A percentile compares a stretch with the other conserved stretches of the same genome.
Conservation (phyloP, 2,329 filamentous ascomycete genomes). For the Dactylellina cionopaga region DNA sequence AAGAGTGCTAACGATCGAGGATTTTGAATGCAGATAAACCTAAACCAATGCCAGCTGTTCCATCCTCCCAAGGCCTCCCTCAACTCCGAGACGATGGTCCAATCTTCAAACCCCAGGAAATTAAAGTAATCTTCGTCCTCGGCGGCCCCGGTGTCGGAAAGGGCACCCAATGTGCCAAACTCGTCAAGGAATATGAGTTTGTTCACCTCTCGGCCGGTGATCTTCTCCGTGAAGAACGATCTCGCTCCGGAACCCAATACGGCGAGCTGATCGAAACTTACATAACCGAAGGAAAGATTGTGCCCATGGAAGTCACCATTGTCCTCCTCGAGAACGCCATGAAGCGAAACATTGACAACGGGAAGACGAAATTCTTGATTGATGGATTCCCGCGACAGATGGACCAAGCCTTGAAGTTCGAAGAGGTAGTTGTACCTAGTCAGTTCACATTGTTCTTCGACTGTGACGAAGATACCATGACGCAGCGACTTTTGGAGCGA, state of each 20-base stretch:
- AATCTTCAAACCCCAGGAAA: slow-evolving; percentile 77
- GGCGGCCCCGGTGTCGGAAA: slow-evolving; percentile 96
- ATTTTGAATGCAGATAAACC: slow-evolving; percentile 29
- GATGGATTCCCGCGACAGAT: slow-evolving; percentile 92
- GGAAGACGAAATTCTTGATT: slow-evolving; percentile 77
- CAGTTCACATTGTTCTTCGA: slow-evolving; percentile 92
- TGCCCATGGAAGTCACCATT: slow-evolving; percentile 96
- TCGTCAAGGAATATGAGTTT: slow-evolving; percentile 89
- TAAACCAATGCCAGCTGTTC: slow-evolving; percentile 35
- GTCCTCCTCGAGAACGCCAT: slow-evolving; percentile 94
- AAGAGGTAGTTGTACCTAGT: slow-evolving; percentile 84
- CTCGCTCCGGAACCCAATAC: slow-evolving; percentile 85
- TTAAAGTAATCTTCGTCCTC: slow-evolving; percentile 96
- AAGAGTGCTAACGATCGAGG: neutral
- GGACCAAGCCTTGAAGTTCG: slow-evolving; percentile 95
- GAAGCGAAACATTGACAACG: slow-evolving; percentile 70
- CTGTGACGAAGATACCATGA: slow-evolving; percentile 89
- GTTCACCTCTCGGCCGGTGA: slow-evolving; percentile 93
- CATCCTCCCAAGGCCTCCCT: slow-evolving; percentile 58
- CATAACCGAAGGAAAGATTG: slow-evolving; percentile 93
- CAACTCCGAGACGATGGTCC: slow-evolving; percentile 56
- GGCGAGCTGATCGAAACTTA: slow-evolving; percentile 91
- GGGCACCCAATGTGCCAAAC: slow-evolving; percentile 90
- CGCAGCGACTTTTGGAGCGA: slow-evolving; percentile 81
- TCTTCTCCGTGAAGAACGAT: slow-evolving; percentile 90